Evolutionary conservation across 75 land plant genomes (phyloP).

Genomic region (Azolla pinnata): DNA sequence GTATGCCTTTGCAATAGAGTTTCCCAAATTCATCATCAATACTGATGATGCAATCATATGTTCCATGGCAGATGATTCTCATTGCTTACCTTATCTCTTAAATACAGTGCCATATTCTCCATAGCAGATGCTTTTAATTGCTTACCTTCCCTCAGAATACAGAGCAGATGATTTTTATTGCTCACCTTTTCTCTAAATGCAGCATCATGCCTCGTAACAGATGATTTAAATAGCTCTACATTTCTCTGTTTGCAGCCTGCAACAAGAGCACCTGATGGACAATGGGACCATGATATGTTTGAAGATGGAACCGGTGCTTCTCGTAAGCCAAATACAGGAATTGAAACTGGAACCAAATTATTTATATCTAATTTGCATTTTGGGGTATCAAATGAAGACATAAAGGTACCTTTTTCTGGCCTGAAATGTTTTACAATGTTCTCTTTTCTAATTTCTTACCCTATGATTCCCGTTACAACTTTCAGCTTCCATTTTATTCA

Average conservation of each 20-base stretch:
- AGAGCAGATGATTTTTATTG: background rate
- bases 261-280: slow-evolving; percentile 13
- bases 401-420: slow-evolving; percentile 48
- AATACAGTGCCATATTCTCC: background rate
- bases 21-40: too few relatives aligned
- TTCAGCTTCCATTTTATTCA: background rate
- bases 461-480: background rate
- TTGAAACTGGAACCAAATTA: slow-evolving; percentile 87
- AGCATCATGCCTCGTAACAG: slow-evolving; percentile 3
- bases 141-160: background rate
- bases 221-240: background rate
- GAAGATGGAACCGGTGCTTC: slow-evolving; percentile 9
- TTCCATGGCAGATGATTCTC: background rate
- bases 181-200: background rate
- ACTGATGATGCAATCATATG: too few relatives aligned
- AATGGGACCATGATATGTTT: slow-evolving; percentile 29
- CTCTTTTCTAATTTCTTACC: background rate
- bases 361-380: slow-evolving; percentile 76
- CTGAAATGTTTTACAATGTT: background rate
- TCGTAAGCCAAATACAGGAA: slow-evolving; percentile 12
- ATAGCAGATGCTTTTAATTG: background rate
- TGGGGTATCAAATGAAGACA: slow-evolving; percentile 88
- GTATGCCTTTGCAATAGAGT: too few relatives aligned
- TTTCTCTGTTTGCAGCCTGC: slow-evolving; percentile 9
- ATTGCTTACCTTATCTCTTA: background rate